Percentiles rank a stretch among this genome's conserved stretches.
phyloP scores from a whole-genome alignment of 1,139 yeast species.

The Candida mesenterica region DNA sequence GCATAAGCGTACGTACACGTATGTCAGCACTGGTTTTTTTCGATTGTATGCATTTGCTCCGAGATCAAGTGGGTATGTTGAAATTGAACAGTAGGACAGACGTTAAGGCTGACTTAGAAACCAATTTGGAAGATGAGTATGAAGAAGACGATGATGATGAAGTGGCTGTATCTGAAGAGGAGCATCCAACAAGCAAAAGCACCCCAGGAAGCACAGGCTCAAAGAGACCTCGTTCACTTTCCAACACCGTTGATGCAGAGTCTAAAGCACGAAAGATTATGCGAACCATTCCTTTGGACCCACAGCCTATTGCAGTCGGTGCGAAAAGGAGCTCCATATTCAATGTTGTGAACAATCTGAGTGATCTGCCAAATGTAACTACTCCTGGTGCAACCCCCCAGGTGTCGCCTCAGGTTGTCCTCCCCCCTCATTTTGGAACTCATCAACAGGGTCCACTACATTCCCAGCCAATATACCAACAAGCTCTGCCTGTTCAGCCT shows the following conservation, averaged over 20 bases:
- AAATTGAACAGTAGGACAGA: slow-evolving; percentile 45
- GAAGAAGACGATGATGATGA: slow-evolving; percentile 16
- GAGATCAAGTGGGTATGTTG: slow-evolving; percentile 86
- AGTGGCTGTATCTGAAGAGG: slow-evolving; percentile 29
- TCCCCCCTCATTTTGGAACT: background rate
- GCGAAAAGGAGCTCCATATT: slow-evolving; percentile 40
- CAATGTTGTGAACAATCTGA: slow-evolving; percentile 32
- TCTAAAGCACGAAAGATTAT: slow-evolving; percentile 70
- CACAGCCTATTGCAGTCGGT: slow-evolving; percentile 60
- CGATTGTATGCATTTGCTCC: slow-evolving; percentile 78
- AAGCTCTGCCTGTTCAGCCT: background rate
- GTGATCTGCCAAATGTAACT: background rate
- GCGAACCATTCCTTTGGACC: slow-evolving; percentile 76
- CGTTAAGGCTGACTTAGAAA: slow-evolving; percentile 14
- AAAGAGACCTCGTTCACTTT: slow-evolving; percentile 47
- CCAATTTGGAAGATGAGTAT: slow-evolving; percentile 24
- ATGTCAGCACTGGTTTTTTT: slow-evolving; percentile 93
- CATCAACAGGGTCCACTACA: background rate
- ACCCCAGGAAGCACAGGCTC: slow-evolving; percentile 41
- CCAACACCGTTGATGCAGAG: slow-evolving; percentile 60
- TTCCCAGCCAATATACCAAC: slow-evolving; percentile 1
- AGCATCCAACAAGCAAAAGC: slow-evolving; percentile 17
- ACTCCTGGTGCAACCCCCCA: background rate
- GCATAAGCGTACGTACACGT: slow-evolving; percentile 69
- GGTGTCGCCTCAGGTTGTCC: background rate